phyloP scores from a whole-genome alignment of 345 rosid genomes.

The Viola odorata region DNA sequence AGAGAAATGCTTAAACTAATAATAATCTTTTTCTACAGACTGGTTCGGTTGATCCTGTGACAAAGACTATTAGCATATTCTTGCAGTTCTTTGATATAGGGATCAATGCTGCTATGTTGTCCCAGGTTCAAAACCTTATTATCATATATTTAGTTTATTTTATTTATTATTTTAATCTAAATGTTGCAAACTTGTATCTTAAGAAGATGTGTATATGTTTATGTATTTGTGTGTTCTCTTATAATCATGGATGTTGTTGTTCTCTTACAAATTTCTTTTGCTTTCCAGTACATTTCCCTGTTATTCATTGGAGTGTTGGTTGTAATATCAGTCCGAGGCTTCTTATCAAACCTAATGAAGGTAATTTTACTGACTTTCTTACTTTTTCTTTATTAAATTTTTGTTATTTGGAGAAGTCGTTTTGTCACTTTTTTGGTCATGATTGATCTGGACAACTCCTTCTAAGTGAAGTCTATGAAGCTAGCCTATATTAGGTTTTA shows the following conservation, averaged over 20 bases:
- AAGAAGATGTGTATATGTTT: background rate
- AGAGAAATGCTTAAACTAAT: background rate
- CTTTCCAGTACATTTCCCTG: conserved; percentile 79
- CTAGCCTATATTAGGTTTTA: background rate
- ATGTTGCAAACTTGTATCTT: background rate
- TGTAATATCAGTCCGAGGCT: conserved; percentile 86
- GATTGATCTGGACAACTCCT: background rate
- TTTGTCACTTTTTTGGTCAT: background rate
- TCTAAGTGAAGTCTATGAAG: background rate
- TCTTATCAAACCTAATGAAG: conserved; percentile 91
- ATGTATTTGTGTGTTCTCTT: background rate
- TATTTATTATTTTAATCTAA: background rate
- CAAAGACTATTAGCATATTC: conserved; percentile 79
- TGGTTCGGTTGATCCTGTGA: conserved; percentile 93
- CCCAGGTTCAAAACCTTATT: conserved; percentile 58
- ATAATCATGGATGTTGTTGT: background rate
- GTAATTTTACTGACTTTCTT: conserved; percentile 25
- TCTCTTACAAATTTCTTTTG: conserved; percentile 23
- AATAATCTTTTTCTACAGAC: conserved; percentile 51
- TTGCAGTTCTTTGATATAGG: conserved; percentile 93
- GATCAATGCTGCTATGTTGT: conserved; percentile 72
- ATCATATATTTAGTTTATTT: background rate
- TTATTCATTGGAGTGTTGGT: conserved; percentile 90
- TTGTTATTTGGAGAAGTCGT: background rate
- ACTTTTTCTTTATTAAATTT: background rate